Conservation (phyloP, 2,329 filamentous ascomycete species). For the Taxawa tesnikishii region DNA sequence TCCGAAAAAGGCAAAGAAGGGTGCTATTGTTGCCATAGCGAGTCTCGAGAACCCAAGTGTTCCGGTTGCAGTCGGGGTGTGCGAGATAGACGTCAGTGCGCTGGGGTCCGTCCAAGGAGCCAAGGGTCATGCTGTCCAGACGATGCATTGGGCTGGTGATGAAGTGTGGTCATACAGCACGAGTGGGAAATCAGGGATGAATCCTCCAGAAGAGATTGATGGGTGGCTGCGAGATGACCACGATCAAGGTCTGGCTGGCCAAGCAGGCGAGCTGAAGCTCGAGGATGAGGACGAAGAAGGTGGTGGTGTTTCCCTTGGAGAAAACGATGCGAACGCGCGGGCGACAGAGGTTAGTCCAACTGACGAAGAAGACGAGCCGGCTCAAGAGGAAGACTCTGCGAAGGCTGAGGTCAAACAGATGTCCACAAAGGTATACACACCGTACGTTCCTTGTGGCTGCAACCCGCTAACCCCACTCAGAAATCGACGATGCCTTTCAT, state of each 20-base stretch:
- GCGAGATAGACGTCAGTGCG: slow-evolving; percentile 48
- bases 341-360: slow-evolving; percentile 8
- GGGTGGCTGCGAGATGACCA: slow-evolving; percentile 30
- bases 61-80: slow-evolving; percentile 52
- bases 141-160: slow-evolving; percentile 56
- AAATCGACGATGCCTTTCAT: slow-evolving; percentile 54
- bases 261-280: slow-evolving; percentile 29
- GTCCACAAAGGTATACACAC: slow-evolving; percentile 39
- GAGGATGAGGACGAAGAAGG: slow-evolving; percentile 32
- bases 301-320: slow-evolving; percentile 27
- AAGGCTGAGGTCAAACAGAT: slow-evolving; percentile 36
- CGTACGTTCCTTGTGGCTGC: slow-evolving; percentile 4
- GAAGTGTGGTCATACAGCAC: slow-evolving; percentile 56
- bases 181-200: slow-evolving; percentile 38
- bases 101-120: slow-evolving; percentile 44
- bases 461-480: slow-evolving; percentile 23
- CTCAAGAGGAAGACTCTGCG: slow-evolving; percentile 19
- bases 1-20: slow-evolving; percentile 44
- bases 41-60: slow-evolving; percentile 47
- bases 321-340: slow-evolving; percentile 8
- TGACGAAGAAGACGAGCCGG: slow-evolving; percentile 15
- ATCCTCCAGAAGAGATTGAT: slow-evolving; percentile 40
- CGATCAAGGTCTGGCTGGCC: slow-evolving; percentile 23
- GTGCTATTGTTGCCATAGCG: slow-evolving; percentile 50
- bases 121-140: slow-evolving; percentile 53